Conservation (phyloP, 305 asterid genomes). For the Salvia sclarea region DNA sequence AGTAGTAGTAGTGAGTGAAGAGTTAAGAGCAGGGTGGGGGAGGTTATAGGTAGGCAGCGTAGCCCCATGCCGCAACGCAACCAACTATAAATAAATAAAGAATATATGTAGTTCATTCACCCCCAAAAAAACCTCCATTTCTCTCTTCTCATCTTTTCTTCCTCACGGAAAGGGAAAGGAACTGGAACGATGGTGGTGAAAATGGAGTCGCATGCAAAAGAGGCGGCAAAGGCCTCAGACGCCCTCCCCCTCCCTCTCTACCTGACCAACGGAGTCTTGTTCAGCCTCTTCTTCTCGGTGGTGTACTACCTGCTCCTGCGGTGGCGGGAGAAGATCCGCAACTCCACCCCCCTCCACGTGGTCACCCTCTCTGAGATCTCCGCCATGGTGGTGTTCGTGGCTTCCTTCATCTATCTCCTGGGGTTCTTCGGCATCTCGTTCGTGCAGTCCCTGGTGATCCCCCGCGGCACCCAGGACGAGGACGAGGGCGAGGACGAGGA, state of each 20-base stretch:
- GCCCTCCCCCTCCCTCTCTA: slow-evolving; percentile 42
- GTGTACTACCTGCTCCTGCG: slow-evolving; percentile 46
- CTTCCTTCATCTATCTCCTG: slow-evolving; percentile 45
- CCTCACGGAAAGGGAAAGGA: no score
- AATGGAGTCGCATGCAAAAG: background rate
- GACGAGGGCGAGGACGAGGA: slow-evolving; percentile 37
- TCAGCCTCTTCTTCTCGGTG: slow-evolving; percentile 49
- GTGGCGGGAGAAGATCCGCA: slow-evolving; percentile 56
- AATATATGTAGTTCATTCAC: no score
- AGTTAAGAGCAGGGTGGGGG: no score
- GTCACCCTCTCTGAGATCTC: slow-evolving; percentile 41
- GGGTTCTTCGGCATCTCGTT: slow-evolving; percentile 48
- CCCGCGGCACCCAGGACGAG: slow-evolving; percentile 35
- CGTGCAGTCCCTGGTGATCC: slow-evolving; percentile 43
- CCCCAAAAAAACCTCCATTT: no score
- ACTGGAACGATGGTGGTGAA: background rate
- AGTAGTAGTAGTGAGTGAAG: no score
- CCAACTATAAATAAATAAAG: no score
- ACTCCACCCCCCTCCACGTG: slow-evolving; percentile 45
- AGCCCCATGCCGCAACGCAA: no score
- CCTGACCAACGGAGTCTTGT: slow-evolving; percentile 43
- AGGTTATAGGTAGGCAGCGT: no score
- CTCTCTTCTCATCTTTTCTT: no score
- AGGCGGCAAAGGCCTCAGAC: slow-evolving; percentile 34
- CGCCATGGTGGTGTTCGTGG: slow-evolving; percentile 41